Percentiles rank a stretch among this genome's conserved stretches.
phyloP scores from a whole-genome alignment of 75 land plant species.

The Sequoia sempervirens region DNA sequence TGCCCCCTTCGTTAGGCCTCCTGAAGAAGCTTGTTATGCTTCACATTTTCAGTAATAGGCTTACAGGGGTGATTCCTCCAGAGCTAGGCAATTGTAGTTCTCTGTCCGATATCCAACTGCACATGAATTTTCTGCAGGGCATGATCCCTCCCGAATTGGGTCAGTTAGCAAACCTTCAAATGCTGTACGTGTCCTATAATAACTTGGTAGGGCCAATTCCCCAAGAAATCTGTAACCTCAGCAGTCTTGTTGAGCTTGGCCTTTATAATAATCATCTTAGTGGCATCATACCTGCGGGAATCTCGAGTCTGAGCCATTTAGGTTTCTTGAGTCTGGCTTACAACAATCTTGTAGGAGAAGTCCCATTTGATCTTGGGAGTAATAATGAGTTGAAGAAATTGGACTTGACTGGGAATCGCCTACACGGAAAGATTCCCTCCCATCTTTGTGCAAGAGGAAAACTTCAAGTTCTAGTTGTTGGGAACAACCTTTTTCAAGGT shows the following conservation, averaged over 20 bases:
- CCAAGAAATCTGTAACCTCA: constrained; percentile 14
- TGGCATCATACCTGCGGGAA: constrained; percentile 36
- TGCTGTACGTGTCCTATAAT: constrained; percentile 6
- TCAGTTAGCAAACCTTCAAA: not conserved
- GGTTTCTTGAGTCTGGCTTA: constrained; percentile 20
- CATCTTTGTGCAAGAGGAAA: constrained; percentile 22
- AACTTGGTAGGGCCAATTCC: constrained; percentile 20
- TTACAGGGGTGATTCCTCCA: constrained; percentile 23
- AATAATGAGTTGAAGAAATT: constrained; percentile 13
- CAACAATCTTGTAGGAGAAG: constrained; percentile 31
- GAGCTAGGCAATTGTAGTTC: constrained; percentile 24
- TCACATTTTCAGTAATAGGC: constrained; percentile 13
- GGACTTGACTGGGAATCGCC: constrained; percentile 40
- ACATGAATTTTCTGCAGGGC: constrained; percentile 21
- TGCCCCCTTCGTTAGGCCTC: constrained; percentile 33
- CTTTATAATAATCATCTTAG: constrained; percentile 40
- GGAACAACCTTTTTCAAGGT: constrained; percentile 36
- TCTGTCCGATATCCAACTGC: constrained; percentile 15
- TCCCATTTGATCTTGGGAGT: constrained; percentile 33
- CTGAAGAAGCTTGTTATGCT: constrained; percentile 16
- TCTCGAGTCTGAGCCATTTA: constrained; percentile 20
- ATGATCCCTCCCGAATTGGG: constrained; percentile 27
- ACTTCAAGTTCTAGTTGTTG: constrained; percentile 26
- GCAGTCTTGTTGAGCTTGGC: constrained; percentile 17
- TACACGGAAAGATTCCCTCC: constrained; percentile 46